These are phyloP conservation scores for Nothophaeocryptopus gaeumannii DNA, from an alignment of 2,329 filamentous ascomycete genomes.

Conservation along the genomic window DNA sequence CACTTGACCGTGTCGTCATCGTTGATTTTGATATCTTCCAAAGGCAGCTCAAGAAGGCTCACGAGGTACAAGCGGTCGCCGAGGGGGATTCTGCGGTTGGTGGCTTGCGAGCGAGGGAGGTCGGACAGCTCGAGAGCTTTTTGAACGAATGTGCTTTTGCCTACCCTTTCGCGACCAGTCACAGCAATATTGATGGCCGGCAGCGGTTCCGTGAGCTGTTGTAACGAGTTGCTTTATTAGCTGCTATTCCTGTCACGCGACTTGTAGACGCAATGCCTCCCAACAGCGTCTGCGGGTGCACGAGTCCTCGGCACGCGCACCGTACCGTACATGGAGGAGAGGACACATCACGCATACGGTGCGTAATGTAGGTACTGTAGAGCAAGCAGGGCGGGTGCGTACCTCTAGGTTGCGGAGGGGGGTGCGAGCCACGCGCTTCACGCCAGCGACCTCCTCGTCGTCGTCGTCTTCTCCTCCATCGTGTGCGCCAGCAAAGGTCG, in stretches of 20 bases:
- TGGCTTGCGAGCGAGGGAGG: conserved; percentile 41
- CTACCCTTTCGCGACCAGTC: conserved; percentile 53
- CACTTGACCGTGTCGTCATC: conserved; percentile 54
- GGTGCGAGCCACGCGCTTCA: neutral
- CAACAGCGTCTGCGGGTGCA: no score
- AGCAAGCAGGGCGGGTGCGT: conserved; percentile 66
- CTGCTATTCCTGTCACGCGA: conserved; percentile 18
- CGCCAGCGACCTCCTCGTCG: conserved; percentile 25
- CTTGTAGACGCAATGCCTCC: neutral
- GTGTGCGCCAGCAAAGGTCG: no score
- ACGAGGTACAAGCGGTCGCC: conserved; percentile 56
- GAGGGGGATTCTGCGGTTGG: conserved; percentile 55
- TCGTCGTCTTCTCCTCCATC: neutral
- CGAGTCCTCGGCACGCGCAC: no score
- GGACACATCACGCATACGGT: no score
- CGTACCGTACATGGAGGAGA: no score
- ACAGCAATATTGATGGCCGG: conserved; percentile 60
- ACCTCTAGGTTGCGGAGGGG: conserved; percentile 67
- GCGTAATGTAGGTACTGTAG: conserved; percentile 43
- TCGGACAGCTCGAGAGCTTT: conserved; percentile 54
- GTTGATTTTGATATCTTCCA: conserved; percentile 52
- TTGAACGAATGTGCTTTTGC: conserved; percentile 60
- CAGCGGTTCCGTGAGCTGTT: conserved; percentile 34
- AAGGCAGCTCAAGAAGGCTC: conserved; percentile 55
- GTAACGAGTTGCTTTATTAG: conserved; percentile 14